These are phyloP conservation scores for Candida neerlandica DNA, from an alignment of 1,139 yeast species.

Conservation along the genomic window DNA sequence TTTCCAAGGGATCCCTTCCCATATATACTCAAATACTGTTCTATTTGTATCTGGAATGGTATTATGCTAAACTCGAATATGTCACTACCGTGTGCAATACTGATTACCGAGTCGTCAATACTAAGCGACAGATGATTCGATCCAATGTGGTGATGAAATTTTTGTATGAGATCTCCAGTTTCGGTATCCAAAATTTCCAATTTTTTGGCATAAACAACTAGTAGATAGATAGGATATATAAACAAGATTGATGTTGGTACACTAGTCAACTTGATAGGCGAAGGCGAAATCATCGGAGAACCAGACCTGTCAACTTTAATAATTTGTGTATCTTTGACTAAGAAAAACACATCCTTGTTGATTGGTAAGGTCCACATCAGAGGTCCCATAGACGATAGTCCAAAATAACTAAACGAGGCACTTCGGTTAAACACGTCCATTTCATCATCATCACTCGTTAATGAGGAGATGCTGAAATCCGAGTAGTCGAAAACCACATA, in stretches of 20 bases:
- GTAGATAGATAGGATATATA: constrained; percentile 49
- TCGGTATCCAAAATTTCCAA: constrained; percentile 49
- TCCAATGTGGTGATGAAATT: constrained; percentile 34
- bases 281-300: constrained; percentile 18
- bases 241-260: constrained; percentile 37
- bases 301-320: constrained; percentile 19
- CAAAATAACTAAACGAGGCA: constrained; percentile 33
- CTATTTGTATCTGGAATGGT: constrained; percentile 43
- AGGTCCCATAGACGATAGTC: constrained; percentile 26
- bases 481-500: constrained; percentile 32
- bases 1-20: constrained; percentile 22
- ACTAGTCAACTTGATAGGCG: constrained; percentile 28
- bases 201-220: constrained; percentile 40
- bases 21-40: constrained; percentile 35
- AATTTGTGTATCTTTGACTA: constrained; percentile 34
- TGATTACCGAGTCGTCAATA: constrained; percentile 21
- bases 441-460: constrained; percentile 19
- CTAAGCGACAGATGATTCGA: constrained; percentile 24
- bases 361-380: constrained; percentile 25
- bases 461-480: constrained; percentile 18
- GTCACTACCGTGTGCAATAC: constrained; percentile 29
- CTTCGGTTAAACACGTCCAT: constrained; percentile 23
- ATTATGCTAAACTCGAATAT: constrained; percentile 34
- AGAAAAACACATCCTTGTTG: constrained; percentile 19
- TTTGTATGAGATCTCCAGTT: constrained; percentile 48